Evolutionary conservation across 2,329 filamentous ascomycete species (phyloP).

Genomic region (Phialophora chinensis): DNA sequence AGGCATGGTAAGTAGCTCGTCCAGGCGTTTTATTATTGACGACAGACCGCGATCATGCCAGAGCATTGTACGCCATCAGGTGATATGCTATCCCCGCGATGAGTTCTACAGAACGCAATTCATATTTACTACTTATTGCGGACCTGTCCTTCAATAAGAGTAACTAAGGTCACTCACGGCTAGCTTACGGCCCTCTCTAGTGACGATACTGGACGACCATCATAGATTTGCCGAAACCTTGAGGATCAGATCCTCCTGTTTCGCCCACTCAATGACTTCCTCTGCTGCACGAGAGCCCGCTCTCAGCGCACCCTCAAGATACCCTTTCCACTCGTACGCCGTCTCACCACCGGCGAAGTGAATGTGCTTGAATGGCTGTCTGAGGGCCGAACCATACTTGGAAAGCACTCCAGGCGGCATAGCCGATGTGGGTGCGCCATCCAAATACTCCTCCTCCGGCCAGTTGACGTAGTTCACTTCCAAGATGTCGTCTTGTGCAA

Average conservation of each 20-base stretch:
- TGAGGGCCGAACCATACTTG: constrained; percentile 42
- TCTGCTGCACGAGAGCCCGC: constrained; percentile 56
- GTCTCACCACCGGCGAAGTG: constrained; percentile 64
- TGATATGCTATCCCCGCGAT: background rate
- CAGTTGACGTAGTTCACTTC: constrained; percentile 48
- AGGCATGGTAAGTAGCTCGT: no score
- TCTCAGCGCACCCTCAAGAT: constrained; percentile 63
- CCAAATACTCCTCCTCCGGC: constrained; percentile 46
- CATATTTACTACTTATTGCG: background rate
- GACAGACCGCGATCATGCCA: background rate
- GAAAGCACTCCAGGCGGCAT: constrained; percentile 49
- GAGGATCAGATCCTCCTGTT: constrained; percentile 8
- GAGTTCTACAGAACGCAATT: background rate
- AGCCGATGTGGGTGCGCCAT: constrained; percentile 49
- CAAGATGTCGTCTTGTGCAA: constrained; percentile 41
- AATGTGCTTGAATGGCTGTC: constrained; percentile 48
- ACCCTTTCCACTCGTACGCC: constrained; percentile 60
- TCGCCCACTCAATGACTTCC: constrained; percentile 49
- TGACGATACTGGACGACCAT: background rate
- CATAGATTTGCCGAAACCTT: constrained; percentile 13
- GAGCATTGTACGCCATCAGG: background rate
- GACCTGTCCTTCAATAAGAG: background rate
- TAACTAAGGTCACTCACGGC: background rate
- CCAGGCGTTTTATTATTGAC: no score
- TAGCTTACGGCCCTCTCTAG: background rate